Evolutionary conservation across 2,329 filamentous ascomycete genomes (phyloP), one percentile per base, ranked within the genome.

Genomic region (Diaporthe amygdali): DNA sequence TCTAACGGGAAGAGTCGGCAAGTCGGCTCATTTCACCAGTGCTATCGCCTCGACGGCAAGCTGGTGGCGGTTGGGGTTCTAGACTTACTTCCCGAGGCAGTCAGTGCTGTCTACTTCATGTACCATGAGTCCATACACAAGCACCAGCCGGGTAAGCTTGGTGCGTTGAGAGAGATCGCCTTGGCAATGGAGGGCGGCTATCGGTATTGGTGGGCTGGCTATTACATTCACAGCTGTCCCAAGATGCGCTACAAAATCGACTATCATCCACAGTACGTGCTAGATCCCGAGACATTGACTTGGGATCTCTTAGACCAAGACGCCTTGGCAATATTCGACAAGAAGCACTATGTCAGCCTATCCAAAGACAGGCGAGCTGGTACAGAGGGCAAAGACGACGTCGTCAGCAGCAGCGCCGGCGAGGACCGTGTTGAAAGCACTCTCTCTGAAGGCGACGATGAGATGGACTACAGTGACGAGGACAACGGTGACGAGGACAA

Each of bases 221-320:
- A 91, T 80, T 96, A 96, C 76, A 96, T 96, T 71, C 93, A 95
- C 79, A 90, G 84, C 68, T 96, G 93, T 76, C 86, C 88, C 67
- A 96, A 96, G 83, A 96, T 96, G 94, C 86, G 87, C 75, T 96
- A 96, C 84, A 96, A 96, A 83, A 92, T 91, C 71, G 92, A 95
- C 77, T 96, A 93, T 79, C 85, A 86, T 14, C 93, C 93, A 1
- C 92, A 94, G 77, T 89, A 91, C 76, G 87, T 96, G 14, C 85
- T 96, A 14, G 92, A 95, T 74, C 92, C 92, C 0, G 88, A 91
- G 73, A 87, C 86, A 0, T 84, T 91, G 73, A 78, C 81, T 10
- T 94, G 92, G 92, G 84, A 91, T 73, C 82, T 83, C 0, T 78
- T 94, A 25, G 87, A 91, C 74, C 81, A 85, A 44, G 81, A 84